phyloP scores from a whole-genome alignment of 2,329 filamentous ascomycete genomes.

The Aspergillus hiratsukae region DNA sequence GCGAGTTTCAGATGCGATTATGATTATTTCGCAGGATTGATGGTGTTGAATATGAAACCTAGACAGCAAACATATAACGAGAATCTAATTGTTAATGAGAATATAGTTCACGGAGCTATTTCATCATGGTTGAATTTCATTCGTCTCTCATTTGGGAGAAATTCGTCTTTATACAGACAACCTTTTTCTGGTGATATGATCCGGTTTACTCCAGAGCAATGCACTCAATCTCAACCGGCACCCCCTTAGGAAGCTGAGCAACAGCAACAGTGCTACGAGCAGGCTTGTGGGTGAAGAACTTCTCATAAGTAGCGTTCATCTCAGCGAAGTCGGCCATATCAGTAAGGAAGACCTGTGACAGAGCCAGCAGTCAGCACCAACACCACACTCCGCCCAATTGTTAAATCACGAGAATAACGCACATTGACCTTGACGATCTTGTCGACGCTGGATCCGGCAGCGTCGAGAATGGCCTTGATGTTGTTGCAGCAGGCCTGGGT shows the following conservation, averaged over 20 bases:
- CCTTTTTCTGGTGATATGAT: neutral
- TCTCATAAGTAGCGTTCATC: slow-evolving; percentile 70
- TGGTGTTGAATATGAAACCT: neutral
- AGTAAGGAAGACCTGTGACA: slow-evolving; percentile 67
- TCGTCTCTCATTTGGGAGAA: neutral
- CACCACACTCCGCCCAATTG: neutral
- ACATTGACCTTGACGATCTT: slow-evolving; percentile 83
- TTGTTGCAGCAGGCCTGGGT: slow-evolving; percentile 72
- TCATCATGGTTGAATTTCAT: neutral
- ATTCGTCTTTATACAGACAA: neutral
- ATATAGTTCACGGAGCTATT: neutral
- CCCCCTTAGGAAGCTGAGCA: slow-evolving; percentile 58
- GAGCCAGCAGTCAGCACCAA: neutral
- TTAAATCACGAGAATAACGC: slow-evolving; percentile 13
- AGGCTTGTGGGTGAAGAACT: slow-evolving; percentile 64
- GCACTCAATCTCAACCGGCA: slow-evolving; percentile 62
- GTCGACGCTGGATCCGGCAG: slow-evolving; percentile 70
- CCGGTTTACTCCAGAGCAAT: slow-evolving; percentile 51
- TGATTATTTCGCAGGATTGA: neutral
- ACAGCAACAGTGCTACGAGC: slow-evolving; percentile 61
- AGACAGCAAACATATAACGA: neutral
- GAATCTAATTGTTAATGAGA: neutral
- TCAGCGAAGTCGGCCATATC: slow-evolving; percentile 85
- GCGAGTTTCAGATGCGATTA: neutral
- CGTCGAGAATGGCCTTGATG: slow-evolving; percentile 75